phyloP scores from a whole-genome alignment of 306 rosid genomes.

The Vicia villosa region DNA sequence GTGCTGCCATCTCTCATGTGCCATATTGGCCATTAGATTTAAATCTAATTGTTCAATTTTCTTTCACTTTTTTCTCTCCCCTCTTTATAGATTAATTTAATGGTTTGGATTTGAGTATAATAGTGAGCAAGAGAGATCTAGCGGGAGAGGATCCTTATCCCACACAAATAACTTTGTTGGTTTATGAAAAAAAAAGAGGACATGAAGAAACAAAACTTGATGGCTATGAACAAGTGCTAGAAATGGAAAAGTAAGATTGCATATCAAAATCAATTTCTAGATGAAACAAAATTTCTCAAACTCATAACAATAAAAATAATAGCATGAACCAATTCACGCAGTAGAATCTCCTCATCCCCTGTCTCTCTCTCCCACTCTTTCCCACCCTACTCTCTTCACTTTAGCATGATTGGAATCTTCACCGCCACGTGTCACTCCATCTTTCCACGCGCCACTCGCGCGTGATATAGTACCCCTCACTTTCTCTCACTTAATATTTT shows the following conservation, averaged over 20 bases:
- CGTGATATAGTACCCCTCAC: conserved; percentile 34
- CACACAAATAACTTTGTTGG: too few relatives aligned
- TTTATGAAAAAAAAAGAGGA: too few relatives aligned
- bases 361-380: not conserved
- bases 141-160: too few relatives aligned
- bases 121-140: too few relatives aligned
- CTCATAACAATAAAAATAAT: not conserved
- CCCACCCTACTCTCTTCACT: not conserved
- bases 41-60: too few relatives aligned
- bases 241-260: conserved; percentile 9
- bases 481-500: conserved; percentile 25
- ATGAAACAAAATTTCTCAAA: not conserved
- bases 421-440: conserved; percentile 43
- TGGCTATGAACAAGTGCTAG: not conserved
- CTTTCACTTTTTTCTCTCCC: too few relatives aligned
- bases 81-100: too few relatives aligned
- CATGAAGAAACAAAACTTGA: not conserved
- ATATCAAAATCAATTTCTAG: not conserved
- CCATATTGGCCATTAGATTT: too few relatives aligned
- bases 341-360: conserved; percentile 31
- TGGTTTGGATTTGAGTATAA: too few relatives aligned
- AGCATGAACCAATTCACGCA: conserved; percentile 26
- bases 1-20: too few relatives aligned
- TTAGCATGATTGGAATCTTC: conserved; percentile 42
- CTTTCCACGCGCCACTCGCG: conserved; percentile 38